These are phyloP conservation scores for Parmales sp. DNA, from an alignment of 108 stramenopile genomes.

Conservation along the genomic window DNA sequence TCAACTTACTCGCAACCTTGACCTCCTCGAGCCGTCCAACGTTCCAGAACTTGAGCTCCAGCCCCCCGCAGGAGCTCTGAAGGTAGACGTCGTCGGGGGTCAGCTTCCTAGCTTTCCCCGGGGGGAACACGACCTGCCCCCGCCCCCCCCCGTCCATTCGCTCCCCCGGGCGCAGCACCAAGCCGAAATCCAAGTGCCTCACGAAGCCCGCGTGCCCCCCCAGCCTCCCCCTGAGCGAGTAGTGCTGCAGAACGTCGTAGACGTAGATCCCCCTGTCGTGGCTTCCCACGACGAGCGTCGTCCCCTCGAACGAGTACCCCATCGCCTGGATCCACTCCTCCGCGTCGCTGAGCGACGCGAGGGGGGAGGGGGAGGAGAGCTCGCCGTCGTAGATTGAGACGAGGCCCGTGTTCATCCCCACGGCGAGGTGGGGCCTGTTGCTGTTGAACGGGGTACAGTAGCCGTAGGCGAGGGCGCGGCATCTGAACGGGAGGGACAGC, in stretches of 20 bases:
- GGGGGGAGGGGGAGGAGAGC: constrained; percentile 2
- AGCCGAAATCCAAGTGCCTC: constrained; percentile 34
- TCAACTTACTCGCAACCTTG: constrained; percentile 4
- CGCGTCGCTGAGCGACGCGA: constrained; percentile 28
- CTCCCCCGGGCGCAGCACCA: background rate
- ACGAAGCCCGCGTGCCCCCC: constrained; percentile 29
- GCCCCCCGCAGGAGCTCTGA: constrained; percentile 26
- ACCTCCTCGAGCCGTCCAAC: background rate
- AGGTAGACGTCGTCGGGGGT: constrained; percentile 23
- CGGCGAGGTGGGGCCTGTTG: constrained; percentile 15
- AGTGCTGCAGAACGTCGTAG: constrained; percentile 19
- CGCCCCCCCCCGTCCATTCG: background rate
- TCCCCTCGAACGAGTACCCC: constrained; percentile 30
- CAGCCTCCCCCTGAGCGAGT: constrained; percentile 21
- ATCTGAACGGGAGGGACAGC: background rate
- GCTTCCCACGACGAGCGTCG: constrained; percentile 31
- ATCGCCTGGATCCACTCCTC: constrained; percentile 33
- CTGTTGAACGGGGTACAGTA: constrained; percentile 12
- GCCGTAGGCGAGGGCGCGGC: constrained; percentile 21
- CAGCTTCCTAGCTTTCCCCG: background rate
- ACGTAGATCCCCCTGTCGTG: constrained; percentile 33
- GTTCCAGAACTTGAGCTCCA: constrained; percentile 30
- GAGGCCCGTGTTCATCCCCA: constrained; percentile 13
- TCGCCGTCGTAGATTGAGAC: constrained; percentile 12
- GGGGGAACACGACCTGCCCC: background rate